Evolutionary conservation across 2,329 filamentous ascomycete genomes (phyloP), one percentile per base, ranked within the genome.

Genomic region (Penicillium brasilianum): DNA sequence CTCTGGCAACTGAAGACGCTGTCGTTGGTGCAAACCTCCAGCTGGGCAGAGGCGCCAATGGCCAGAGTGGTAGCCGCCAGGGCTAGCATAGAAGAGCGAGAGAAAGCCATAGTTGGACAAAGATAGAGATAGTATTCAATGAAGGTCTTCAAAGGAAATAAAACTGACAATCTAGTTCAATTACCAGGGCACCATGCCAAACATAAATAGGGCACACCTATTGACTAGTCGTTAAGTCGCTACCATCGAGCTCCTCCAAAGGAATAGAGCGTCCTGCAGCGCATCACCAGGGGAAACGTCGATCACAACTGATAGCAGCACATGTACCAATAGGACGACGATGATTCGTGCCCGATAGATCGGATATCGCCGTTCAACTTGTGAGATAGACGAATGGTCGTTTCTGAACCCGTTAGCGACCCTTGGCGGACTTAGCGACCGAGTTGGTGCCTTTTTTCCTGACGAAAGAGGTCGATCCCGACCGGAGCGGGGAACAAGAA

Each of bases 1-100:
- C 85, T 85, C 58, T 84, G 82, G 68, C 85, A 87, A 69, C 84
- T 87, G 54, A 86, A 71, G 60, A 82, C 80, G 8, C 76, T 75
- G 62, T 78, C 62, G 46, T 62, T 67, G 43, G 67, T 63, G 59
- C 75, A 78, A 22, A 69, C 65, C 49, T 72, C 62, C 7, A 74
- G 63, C 49, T 59, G 53, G 36, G 71, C 73, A 20, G 66, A 61
- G 11, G 62, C 66, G n/a, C 69, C 62, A 10, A 67, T 57, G 54
- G 65, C 44, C 18, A 70, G 30, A 37, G 57, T 62, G 55, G 66
- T 62, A 13, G 70, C 66, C 25, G 62, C 61, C 20, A 76, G 59
- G 64, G 71, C 69, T 10, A 75, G 58, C 37, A 69, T 56, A 10
- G 65, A 65, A 32, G 67, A 52, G 25, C 67, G 55, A 48, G 61